Conservation (phyloP, 805 yeast genomes). For the Citeromyces matritensis region DNA sequence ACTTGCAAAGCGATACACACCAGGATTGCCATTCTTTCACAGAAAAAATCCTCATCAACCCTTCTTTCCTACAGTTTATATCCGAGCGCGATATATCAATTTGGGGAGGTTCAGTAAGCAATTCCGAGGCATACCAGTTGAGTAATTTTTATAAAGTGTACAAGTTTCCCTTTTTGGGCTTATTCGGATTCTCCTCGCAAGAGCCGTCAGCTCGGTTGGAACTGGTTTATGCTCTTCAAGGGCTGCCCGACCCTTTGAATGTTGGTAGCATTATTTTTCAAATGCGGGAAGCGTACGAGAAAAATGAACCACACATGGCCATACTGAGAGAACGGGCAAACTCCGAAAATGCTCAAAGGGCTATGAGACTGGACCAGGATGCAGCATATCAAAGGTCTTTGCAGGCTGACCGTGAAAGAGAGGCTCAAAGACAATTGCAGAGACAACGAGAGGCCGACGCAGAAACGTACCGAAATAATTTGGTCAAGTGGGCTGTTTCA, state of each 20-base stretch:
- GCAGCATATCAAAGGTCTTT: slow-evolving; percentile 61
- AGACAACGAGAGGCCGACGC: slow-evolving; percentile 7
- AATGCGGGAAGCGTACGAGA: slow-evolving; percentile 19
- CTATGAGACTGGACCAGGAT: slow-evolving; percentile 61
- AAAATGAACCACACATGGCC: slow-evolving; percentile 46
- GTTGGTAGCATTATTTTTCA: slow-evolving; percentile 19
- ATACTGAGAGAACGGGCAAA: slow-evolving; percentile 49
- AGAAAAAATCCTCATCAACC: slow-evolving; percentile 34
- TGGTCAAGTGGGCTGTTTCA: slow-evolving; percentile 8
- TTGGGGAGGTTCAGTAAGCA: slow-evolving; percentile 84
- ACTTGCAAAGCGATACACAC: slow-evolving; percentile 59
- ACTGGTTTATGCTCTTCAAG: slow-evolving; percentile 49
- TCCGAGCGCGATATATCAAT: slow-evolving; percentile 37
- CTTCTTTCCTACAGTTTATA: slow-evolving; percentile 28
- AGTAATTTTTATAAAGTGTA: slow-evolving; percentile 61
- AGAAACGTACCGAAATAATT: slow-evolving; percentile 6
- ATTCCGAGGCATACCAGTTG: slow-evolving; percentile 73
- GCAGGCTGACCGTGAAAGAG: slow-evolving; percentile 46
- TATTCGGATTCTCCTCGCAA: slow-evolving; percentile 53
- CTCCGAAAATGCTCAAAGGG: slow-evolving; percentile 14
- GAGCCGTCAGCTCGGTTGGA: slow-evolving; percentile 39
- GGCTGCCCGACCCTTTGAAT: slow-evolving; percentile 20
- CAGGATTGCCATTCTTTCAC: slow-evolving; percentile 44
- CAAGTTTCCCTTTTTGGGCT: slow-evolving; percentile 69
- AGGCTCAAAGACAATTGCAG: slow-evolving; percentile 19